Percentiles rank a stretch among this genome's conserved stretches.
Evolutionary conservation across 352 stramenopile species (phyloP).

Genomic region (Phytopythium oedochilum): DNA sequence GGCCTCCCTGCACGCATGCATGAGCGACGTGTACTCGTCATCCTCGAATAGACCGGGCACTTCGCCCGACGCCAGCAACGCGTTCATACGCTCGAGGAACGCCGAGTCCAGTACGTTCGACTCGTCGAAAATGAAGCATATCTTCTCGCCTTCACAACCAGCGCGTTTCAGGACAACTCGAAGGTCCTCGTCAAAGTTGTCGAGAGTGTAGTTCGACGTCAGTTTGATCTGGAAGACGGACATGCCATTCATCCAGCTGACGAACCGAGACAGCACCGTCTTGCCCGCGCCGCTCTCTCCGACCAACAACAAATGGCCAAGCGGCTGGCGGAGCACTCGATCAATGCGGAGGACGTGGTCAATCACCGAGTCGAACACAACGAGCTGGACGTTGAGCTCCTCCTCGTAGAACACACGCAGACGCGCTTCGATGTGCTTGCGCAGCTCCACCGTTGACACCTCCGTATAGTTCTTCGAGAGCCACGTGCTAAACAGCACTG

Average conservation of each 20-base stretch:
- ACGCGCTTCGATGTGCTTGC: conserved; percentile 95
- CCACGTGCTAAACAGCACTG: conserved; percentile 98
- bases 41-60: conserved; percentile 99
- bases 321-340: conserved; percentile 96
- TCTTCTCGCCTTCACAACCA: conserved; percentile 97
- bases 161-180: conserved; percentile 96
- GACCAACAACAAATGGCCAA: conserved; percentile 98
- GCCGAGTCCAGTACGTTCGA: conserved; percentile 97
- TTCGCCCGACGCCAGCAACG: conserved; percentile 98
- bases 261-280: conserved; percentile 98
- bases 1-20: conserved; percentile 94
- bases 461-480: conserved; percentile 96
- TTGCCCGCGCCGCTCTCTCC: conserved; percentile 99
- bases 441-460: conserved; percentile 90
- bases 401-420: conserved; percentile 99
- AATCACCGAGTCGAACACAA: conserved; percentile 99
- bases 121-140: conserved; percentile 99
- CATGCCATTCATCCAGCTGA: conserved; percentile 99
- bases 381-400: conserved; percentile 98
- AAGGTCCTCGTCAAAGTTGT: conserved; percentile 99
- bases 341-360: conserved; percentile 99
- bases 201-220: conserved; percentile 97
- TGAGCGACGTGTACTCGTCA: conserved; percentile 97
- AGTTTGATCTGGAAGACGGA: conserved; percentile 99
- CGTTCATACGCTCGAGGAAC: conserved; percentile 99